Evolutionary conservation across 441 rosid genomes (phyloP), one percentile per base, ranked within the genome.

Genomic region (Iberis amara): DNA sequence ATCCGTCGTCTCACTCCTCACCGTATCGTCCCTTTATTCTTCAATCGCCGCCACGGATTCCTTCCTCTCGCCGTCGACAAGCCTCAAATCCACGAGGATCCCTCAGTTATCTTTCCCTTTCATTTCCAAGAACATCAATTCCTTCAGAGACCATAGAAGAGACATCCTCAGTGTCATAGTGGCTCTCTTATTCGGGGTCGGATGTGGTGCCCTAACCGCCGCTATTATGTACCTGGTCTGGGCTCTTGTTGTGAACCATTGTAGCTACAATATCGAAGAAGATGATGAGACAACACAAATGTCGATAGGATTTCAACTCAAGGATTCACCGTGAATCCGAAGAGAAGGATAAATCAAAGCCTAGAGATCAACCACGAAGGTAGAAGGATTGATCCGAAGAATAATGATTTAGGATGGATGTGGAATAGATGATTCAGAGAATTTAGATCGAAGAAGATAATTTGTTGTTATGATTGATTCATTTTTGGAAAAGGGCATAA

Each of bases 201-300:
- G 95, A 0, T 91, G 96, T 36, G 98, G 98, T 6, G 94, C 94
- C 36, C 82, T 91, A 36, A 85, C 98, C 4, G 95, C 91, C 6
- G 84, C 85, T n/a, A 79, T 95, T 41, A 76, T 91, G 87, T 91
- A 83, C 69, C 75, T 91, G 64, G 80, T 78, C n/a, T 91, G 98
- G 98, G 79, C 84, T 27, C 66, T 91, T 12, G 80, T 85, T 48
- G 58, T 83, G 30, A 64, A 69, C 44, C 76, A 82, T 11, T 50
- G 36, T 2, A 68, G 68, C 31, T 64, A 66, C 33, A 12, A 31
- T 57, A 51, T 62, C 12, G 69, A 69, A 35, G 61, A 44, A 37
- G 77, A 52, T 46, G 76, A 73, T 7, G 21, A 18, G 3, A 18
- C 21, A 18, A 3, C 21, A 18, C 21, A 18, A 18, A 18, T 18